Evolutionary conservation across 176 grass and related monocot species (phyloP), one percentile per base, ranked within the genome.

Genomic region (Oryza officinalis): DNA sequence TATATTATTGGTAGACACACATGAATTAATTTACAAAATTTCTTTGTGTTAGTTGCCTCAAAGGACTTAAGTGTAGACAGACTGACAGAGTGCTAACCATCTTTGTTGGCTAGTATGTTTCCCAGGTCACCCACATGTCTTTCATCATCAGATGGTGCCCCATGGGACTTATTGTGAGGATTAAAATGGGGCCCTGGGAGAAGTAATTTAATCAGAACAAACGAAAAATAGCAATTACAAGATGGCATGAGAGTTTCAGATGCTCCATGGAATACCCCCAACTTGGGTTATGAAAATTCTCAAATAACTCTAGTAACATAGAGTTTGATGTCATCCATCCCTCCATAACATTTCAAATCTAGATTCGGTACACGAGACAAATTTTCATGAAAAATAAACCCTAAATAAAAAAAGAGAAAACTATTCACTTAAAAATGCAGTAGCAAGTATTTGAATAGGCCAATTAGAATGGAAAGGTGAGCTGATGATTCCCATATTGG

Each of bases 51-150:
- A 33, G 22, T 1, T 76, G 3, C 5, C 2, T 17, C 6, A 78
- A 79, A 0, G 11, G 20, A 22, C n/a, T 32, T 47, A 18, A 40
- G n/a, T 43, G 27, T 57, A 68, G 20, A 43, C 18, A 35, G 41
- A 17, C 44, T 63, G 25, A 43, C 10, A 63, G 52, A 74, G 13
- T 8, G 75, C 88, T 85, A 76, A 94, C 92, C 92, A 80, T 94
- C 92, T 47, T 80, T 45, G 52, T 88, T 83, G 38, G 84, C 89
- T 14, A 63, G 28, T 72, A 94, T 88, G 60, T 94, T 94, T 89
- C 92, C 92, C 70, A 94, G 84, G 83, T 89, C 92, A 15, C 92
- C 92, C 57, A 74, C 87, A 87, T 91, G 92, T 1, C 87, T 71
- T 67, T 89, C 87, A 20, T 63, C 57, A 85, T 91, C 86, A 77